Evolutionary conservation across 768 basidiomycete genomes (phyloP), one percentile per base, ranked within the genome.

Genomic region (Podaxis sp.): DNA sequence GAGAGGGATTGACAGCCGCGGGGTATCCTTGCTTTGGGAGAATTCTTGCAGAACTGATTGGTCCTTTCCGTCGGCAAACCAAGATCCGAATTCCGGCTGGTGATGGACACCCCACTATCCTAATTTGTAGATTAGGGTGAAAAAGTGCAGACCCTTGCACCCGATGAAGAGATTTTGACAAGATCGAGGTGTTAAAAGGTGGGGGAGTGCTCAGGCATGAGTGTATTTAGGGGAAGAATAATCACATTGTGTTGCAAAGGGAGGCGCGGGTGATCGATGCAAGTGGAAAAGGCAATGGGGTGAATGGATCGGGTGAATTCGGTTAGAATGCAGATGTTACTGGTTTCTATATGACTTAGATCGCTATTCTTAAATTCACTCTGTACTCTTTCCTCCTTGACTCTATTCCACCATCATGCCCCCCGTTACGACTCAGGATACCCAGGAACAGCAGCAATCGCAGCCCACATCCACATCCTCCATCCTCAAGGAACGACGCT

Each of bases 401-500:
- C 71, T 67, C 68, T 68, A 69, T 67, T 72, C 75, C 69, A 70
- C 68, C 76, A 77, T 75, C 74, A 82, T 84, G 81, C 78, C 81
- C 67, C 81, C 80, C 73, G 72, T 77, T 56, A 79, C 78, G 57
- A 77, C 77, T 22, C 67, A 74, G 15, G 77, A 80, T 62, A 70
- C 72, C 0, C 81, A 82, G 62, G 81, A 83, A 56, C 82, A 84
- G 63, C 70, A 76, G 48, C 58, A 63, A 57, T 10, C 58, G 51
- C 50, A 55, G 44, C 48, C 71, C 0, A 68, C 75, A 6, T 67
- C 82, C 0, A 69, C 84, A 0, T 75, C 81, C 28, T 82, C 81
- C 8, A 79, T 86, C 2, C 78, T 90, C 62, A 93, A 91, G 74
- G 91, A 94, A 69, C 81, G 92, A 59, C 84, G 92, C 57, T 93